Conservation (phyloP, 495 filamentous ascomycete genomes). For the Annulohypoxylon stygium region DNA sequence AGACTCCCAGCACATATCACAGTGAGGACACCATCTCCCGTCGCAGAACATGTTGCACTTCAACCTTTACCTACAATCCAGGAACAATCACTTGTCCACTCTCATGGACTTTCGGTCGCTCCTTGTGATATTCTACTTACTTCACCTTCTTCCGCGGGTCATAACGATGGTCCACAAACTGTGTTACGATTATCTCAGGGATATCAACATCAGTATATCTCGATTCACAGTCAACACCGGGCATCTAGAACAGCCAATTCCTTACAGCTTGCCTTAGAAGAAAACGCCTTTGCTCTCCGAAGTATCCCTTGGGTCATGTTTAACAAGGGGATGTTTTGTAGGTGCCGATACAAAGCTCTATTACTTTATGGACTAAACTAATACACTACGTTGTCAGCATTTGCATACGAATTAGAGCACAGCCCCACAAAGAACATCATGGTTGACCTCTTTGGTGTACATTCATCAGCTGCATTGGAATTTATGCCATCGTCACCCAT, state of each 20-base stretch:
- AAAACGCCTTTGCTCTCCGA: neutral
- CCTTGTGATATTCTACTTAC: too few species aligned
- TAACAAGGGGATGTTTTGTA: constrained; percentile 1
- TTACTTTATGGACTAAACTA: neutral
- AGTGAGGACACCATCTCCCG: constrained; percentile 46
- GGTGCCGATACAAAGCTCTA: neutral
- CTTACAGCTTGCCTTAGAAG: constrained; percentile 1
- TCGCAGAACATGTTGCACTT: neutral
- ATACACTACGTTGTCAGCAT: neutral
- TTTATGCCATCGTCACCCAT: constrained; percentile 1
- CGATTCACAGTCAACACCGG: neutral
- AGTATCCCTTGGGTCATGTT: constrained; percentile 19
- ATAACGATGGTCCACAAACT: neutral
- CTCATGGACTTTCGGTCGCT: neutral
- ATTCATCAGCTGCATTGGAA: neutral
- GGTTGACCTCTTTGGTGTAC: neutral
- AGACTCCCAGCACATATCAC: constrained; percentile 36
- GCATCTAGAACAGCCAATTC: neutral
- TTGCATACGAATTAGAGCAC: too few species aligned
- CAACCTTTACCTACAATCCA: neutral
- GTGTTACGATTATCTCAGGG: neutral
- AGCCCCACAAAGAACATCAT: neutral
- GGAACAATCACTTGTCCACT: neutral
- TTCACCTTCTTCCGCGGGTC: neutral
- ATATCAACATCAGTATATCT: neutral